A percentile compares a stretch with the other conserved stretches of the same genome.
Conservation (phyloP, 176 grass and related monocot genomes). For the Paspalum vaginatum region DNA sequence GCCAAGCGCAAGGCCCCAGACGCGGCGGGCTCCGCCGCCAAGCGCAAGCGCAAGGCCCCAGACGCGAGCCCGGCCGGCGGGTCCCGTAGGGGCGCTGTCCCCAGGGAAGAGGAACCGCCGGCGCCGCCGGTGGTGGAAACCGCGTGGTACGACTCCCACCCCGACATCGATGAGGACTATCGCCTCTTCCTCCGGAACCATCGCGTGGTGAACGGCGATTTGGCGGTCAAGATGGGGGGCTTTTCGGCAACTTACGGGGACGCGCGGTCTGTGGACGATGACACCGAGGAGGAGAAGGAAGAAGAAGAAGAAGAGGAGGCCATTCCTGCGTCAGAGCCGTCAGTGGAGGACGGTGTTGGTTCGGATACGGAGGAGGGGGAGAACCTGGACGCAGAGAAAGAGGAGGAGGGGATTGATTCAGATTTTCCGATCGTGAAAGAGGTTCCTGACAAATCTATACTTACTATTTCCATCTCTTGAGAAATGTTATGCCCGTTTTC, state of each 20-base stretch:
- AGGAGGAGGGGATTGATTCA: too few species aligned
- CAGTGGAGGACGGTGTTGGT: not conserved
- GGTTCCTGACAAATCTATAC: not conserved
- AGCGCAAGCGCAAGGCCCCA: conserved; percentile 4
- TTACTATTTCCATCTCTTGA: not conserved
- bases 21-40: not conserved
- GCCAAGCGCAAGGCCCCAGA: not conserved
- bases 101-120: not conserved
- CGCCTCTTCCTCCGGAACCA: conserved; percentile 21
- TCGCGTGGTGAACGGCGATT: not conserved
- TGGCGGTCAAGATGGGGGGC: conserved; percentile 13
- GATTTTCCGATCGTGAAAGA: not conserved
- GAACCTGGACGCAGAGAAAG: not conserved
- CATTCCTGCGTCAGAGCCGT: not conserved
- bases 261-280: not conserved
- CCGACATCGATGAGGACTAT: conserved; percentile 29
- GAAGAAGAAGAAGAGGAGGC: not conserved
- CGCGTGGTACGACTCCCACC: not conserved
- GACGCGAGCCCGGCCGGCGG: too few species aligned
- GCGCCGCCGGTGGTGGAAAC: not conserved
- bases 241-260: not conserved
- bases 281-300: not conserved
- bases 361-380: not conserved
- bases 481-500: not conserved
- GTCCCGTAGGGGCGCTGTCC: not conserved